These are phyloP conservation scores for Hypoxylon sp. DNA, from an alignment of 2,329 filamentous ascomycete genomes.

Conservation along the genomic window DNA sequence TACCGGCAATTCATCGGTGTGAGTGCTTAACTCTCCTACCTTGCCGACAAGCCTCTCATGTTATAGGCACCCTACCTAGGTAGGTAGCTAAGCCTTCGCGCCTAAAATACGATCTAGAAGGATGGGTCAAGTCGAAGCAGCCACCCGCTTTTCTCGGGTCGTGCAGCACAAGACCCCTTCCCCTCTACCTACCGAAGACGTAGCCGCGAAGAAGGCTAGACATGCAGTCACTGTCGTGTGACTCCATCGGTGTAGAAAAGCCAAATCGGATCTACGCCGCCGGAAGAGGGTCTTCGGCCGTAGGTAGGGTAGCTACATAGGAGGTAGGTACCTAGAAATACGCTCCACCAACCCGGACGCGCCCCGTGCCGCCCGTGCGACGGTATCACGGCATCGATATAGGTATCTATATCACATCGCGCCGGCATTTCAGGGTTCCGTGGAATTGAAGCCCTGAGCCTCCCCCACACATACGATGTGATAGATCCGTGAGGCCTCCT, in stretches of 20 bases:
- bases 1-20: slow-evolving; percentile 1
- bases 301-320: not conserved
- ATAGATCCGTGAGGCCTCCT: not conserved
- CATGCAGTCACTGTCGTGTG: not conserved
- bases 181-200: not conserved
- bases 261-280: not conserved
- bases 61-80: no score
- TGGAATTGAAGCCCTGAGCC: not conserved
- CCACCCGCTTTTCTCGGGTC: not conserved
- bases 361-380: slow-evolving; percentile 1
- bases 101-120: not conserved
- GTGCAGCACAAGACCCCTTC: not conserved
- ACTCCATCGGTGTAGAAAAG: not conserved
- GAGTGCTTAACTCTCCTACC: not conserved
- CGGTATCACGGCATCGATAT: not conserved
- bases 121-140: not conserved
- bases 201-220: not conserved
- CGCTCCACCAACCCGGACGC: not conserved
- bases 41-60: not conserved
- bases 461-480: not conserved
- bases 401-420: not conserved
- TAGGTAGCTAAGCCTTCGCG: no score
- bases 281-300: not conserved
- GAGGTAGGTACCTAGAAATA: not conserved
- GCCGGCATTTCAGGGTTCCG: not conserved